These are phyloP conservation scores for Phaffomyces thermotolerans DNA, from an alignment of 805 yeast species.

Conservation along the genomic window DNA sequence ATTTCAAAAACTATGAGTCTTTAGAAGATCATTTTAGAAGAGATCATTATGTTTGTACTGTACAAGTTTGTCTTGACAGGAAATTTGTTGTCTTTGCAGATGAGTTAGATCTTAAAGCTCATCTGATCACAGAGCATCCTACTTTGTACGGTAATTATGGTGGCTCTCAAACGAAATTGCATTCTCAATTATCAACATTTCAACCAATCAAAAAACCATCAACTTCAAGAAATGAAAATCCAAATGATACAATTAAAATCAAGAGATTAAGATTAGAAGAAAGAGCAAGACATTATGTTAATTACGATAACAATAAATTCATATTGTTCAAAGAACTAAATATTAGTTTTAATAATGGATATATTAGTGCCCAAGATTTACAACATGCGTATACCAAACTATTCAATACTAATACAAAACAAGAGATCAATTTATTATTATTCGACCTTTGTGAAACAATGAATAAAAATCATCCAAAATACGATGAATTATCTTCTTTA, in stretches of 20 bases:
- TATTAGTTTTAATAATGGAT: constrained; percentile 37
- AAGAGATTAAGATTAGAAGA: constrained; percentile 67
- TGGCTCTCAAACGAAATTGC: constrained; percentile 27
- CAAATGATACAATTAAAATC: constrained; percentile 31
- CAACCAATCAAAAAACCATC: constrained; percentile 17
- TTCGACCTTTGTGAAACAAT: constrained; percentile 55
- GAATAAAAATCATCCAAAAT: constrained; percentile 38
- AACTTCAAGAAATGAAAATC: constrained; percentile 18
- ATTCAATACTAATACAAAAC: constrained; percentile 33
- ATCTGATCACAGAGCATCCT: constrained; percentile 77
- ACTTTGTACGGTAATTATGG: constrained; percentile 37
- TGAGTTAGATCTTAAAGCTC: constrained; percentile 80
- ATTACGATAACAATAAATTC: constrained; percentile 42
- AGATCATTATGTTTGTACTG: constrained; percentile 72
- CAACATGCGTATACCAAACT: constrained; percentile 39
- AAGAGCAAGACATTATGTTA: constrained; percentile 74
- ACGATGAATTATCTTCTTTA: constrained; percentile 29
- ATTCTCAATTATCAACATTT: constrained; percentile 61
- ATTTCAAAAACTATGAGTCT: constrained; percentile 69
- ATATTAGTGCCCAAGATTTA: constrained; percentile 42
- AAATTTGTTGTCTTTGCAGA: constrained; percentile 89
- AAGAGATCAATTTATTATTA: constrained; percentile 51
- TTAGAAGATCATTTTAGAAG: constrained; percentile 67
- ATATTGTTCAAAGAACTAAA: constrained; percentile 44
- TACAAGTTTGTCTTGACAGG: constrained; percentile 73